These are phyloP conservation scores for Alternaria infectoria DNA, from an alignment of 2,329 filamentous ascomycete genomes.

Conservation along the genomic window DNA sequence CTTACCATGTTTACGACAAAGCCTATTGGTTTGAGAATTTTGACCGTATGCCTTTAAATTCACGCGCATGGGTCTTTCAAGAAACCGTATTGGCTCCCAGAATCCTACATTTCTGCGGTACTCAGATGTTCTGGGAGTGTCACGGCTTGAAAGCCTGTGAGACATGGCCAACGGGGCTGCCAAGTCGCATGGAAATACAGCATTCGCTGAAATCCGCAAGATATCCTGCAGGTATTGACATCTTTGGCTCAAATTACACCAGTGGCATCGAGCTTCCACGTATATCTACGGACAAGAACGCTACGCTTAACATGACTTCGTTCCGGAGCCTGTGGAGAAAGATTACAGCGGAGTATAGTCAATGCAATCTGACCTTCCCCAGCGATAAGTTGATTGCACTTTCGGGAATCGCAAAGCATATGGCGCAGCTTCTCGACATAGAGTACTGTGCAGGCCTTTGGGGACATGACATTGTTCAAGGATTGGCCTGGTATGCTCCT, in stretches of 20 bases:
- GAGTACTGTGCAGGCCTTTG: not conserved
- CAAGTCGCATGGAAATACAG: accelerated
- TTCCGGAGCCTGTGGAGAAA: not conserved
- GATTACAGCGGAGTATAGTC: not conserved
- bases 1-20: not conserved
- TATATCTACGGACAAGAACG: not conserved
- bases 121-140: not conserved
- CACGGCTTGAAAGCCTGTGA: not conserved
- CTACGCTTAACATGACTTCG: accelerated
- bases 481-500: not conserved
- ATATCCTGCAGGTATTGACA: not conserved
- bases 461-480: not conserved
- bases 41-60: not conserved
- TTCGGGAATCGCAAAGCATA: not conserved
- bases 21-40: not conserved
- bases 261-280: not conserved
- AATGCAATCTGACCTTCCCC: not conserved
- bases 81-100: not conserved
- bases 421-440: not conserved
- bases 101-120: not conserved
- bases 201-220: not conserved
- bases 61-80: not conserved
- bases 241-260: not conserved
- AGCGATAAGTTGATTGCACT: not conserved
- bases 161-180: not conserved